Base-by-base conservation (phyloP, 495 filamentous ascomycete species). In the Penicillium ochrochloron region DNA sequence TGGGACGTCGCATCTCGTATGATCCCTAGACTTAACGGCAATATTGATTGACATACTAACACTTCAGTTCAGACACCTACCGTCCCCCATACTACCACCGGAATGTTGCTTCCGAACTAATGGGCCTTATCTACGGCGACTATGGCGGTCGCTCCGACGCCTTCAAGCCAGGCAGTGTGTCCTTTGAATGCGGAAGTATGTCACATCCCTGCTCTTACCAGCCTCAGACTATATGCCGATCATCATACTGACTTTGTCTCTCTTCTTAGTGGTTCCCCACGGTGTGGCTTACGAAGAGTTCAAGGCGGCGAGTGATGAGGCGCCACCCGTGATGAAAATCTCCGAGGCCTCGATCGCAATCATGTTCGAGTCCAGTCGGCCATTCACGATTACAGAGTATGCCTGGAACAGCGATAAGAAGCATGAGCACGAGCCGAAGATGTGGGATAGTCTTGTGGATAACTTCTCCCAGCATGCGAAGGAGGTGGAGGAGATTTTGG, bases 231-330 rank as follows among this genome's bases (percentile, higher is more conserved):
- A 62, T 35, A 17, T 1, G 10, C n/a, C 14, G 23, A 19, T 19
- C 44, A 25, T 48, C 19, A 27, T 52, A 23, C 42, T 58, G 14
- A 63, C 39, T 10, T n/a, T 21, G 25, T 46, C 2, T 0, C 19
- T 0, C 19, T 15, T 15, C 57, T 31, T 19, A 77, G 75, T 85
- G 78, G 80, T 84, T 3, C 84, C 84, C 12, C 84, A 88, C 60
- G 85, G 85, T 15, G 80, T 85, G 17, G 86, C 82, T 17, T 88
- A 88, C 33, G 86, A 88, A 52, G 85, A 90, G 75, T 89, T 87
- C 61, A 87, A 88, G 39, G 83, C 83, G 4, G 85, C 85, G 10
- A 84, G 87, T 35, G 77, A 77, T 10, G 64, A 65, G 23, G 46
- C 64, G 5, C 80, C 79, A 3, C 81, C 81, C 0, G 78, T 73